Evolutionary conservation across 306 rosid species (phyloP).

Genomic region (Quercus gilva): DNA sequence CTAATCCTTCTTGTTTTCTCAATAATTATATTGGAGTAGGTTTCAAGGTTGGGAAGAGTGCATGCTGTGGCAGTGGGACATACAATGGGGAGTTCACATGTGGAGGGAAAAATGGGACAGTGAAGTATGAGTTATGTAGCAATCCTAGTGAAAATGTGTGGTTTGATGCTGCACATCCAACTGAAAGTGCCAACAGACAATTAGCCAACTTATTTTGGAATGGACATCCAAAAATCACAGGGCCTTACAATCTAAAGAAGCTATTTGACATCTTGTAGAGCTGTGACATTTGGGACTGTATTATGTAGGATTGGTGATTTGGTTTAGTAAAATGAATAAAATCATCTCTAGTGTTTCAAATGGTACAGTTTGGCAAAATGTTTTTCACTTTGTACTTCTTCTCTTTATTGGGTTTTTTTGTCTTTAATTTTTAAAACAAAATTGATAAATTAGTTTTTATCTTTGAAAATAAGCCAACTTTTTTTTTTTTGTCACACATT

Average conservation of each 20-base stretch:
- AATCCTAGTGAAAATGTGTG: slow-evolving; percentile 25
- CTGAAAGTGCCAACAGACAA: slow-evolving; percentile 26
- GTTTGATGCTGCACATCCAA: slow-evolving; percentile 36
- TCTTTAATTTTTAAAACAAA: too few relatives aligned
- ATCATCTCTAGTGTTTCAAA: too few relatives aligned
- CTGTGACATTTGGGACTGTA: neutral
- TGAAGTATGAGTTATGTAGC: slow-evolving; percentile 24
- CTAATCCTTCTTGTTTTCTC: neutral
- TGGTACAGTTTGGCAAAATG: too few relatives aligned
- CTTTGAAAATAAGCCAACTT: too few relatives aligned
- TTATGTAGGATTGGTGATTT: neutral
- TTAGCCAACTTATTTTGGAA: slow-evolving; percentile 28
- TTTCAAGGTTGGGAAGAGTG: slow-evolving; percentile 33
- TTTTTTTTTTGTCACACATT: too few relatives aligned
- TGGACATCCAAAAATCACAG: slow-evolving; percentile 6
- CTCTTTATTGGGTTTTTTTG: too few relatives aligned
- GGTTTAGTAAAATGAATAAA: too few relatives aligned
- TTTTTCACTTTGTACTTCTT: too few relatives aligned
- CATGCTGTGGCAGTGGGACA: slow-evolving; percentile 43
- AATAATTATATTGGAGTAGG: slow-evolving; percentile 10
- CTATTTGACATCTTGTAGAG: neutral
- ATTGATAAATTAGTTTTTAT: too few relatives aligned
- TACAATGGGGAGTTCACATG: slow-evolving; percentile 36
- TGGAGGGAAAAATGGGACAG: slow-evolving; percentile 30
- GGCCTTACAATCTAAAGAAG: slow-evolving; percentile 30